Base-by-base conservation (phyloP, 2,329 filamentous ascomycete genomes). In the Teratosphaeriaceae sp. region DNA sequence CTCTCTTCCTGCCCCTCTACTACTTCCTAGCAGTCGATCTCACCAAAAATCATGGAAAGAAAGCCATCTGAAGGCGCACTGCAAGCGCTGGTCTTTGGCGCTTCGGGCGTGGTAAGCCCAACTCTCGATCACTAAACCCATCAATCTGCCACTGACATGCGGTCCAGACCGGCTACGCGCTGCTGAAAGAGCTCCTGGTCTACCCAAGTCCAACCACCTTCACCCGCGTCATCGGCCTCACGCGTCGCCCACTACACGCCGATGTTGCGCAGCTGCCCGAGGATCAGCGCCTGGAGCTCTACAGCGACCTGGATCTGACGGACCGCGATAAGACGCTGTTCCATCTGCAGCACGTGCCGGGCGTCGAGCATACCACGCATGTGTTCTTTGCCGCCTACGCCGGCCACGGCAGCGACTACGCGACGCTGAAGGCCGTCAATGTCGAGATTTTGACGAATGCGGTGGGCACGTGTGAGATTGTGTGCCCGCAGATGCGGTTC, bases 161-260 rank as follows among this genome's bases (percentile, higher is more conserved):
- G 18, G 8, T 20, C 15, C 36, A 45, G 43, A 66, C 68, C 1
- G 70, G 71, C 20, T 73, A 69, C 67, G 65, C 70, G 6, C 65
- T 74, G 42, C 65, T 70, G 13, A 73, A 70, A 40, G 62, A 67
- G 36, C 68, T 72, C 33, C 53, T 73, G 8, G 56, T 66, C 37
- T 73, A 72, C 47, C 71, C 71, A 2, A 61, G 56, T 20, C 64
- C 66, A 18, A 63, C 65, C 38, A 61, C 60, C 3, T 74, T 71
- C 51, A 60, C 52, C n/a, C 66, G 64, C 23, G 65, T 74, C 5
- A 67, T 69, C n/a, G 71, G 70, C 9, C 63, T 74, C 31, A 72
- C 71, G 2, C 73, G 73, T 46, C 60, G 70, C 19, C 68, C 70
- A 2, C 43, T 65, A 20, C 52, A 48, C 5, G 49, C 51, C 22